These are phyloP conservation scores for Arctium lappa DNA, from an alignment of 129 eudicot species.

Conservation along the genomic window DNA sequence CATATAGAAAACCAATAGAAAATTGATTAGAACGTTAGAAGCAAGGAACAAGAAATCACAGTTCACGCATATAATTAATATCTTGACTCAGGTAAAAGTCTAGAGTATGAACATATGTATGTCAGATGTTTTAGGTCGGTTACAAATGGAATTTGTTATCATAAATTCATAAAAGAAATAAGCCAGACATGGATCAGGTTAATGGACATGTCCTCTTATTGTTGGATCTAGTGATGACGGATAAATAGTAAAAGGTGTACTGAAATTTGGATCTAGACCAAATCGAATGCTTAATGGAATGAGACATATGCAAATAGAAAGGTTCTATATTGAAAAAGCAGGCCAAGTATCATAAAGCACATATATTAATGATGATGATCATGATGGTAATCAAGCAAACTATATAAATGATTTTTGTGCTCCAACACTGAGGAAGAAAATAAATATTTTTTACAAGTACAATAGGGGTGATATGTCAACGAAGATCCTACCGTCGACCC, in stretches of 20 bases:
- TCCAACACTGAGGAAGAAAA: background rate
- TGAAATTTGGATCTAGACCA: conserved; percentile 1
- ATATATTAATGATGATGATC: too few species aligned
- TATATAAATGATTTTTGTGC: background rate
- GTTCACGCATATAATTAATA: background rate
- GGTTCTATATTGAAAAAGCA: background rate
- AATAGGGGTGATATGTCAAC: background rate
- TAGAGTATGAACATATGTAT: background rate
- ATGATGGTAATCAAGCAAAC: background rate
- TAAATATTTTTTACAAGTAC: background rate
- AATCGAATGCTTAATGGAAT: background rate
- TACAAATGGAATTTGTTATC: background rate
- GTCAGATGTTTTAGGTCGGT: background rate
- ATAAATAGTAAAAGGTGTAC: background rate
- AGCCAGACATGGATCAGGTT: background rate
- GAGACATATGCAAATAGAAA: background rate
- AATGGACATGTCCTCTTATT: background rate
- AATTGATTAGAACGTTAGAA: background rate
- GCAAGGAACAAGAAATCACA: background rate
- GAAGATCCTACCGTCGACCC: background rate
- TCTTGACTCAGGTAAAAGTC: conserved; percentile 8
- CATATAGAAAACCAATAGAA: too few species aligned
- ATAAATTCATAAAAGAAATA: background rate
- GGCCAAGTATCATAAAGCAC: background rate
- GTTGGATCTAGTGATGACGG: background rate